These are phyloP conservation scores for Penicillium decumbens DNA, from an alignment of 2,329 filamentous ascomycete genomes.

Conservation along the genomic window DNA sequence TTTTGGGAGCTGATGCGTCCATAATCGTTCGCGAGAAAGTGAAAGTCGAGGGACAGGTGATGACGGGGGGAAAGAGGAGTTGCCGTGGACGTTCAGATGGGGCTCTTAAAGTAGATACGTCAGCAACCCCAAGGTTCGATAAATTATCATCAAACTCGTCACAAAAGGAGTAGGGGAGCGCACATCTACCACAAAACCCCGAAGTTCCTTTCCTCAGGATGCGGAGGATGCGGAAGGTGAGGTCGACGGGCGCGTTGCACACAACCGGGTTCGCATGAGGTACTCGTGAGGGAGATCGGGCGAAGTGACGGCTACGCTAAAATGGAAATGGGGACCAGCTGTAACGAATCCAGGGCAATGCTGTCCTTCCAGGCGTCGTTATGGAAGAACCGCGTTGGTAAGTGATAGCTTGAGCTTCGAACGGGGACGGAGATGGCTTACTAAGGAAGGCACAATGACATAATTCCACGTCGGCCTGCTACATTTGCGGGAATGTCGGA, in stretches of 20 bases:
- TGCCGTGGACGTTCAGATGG: conserved; percentile 22
- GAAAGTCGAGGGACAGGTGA: conserved; percentile 17
- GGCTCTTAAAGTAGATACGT: conserved; percentile 28
- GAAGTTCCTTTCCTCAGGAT: conserved; percentile 14
- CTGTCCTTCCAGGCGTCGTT: not conserved
- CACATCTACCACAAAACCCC: conserved; percentile 23
- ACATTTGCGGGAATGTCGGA: no score
- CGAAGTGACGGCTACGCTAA: conserved; percentile 3
- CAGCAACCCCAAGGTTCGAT: conserved; percentile 17
- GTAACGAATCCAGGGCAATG: conserved; percentile 9
- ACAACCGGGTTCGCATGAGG: conserved; percentile 28
- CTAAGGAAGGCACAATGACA: conserved; percentile 21
- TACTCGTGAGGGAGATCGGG: conserved; percentile 6
- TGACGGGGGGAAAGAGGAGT: conserved; percentile 18
- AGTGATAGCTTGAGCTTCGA: not conserved
- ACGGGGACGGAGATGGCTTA: no score
- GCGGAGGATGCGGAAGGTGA: conserved; percentile 19
- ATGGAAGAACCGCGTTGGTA: not conserved
- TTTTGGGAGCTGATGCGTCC: conserved; percentile 33
- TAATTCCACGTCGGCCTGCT: conserved; percentile 23
- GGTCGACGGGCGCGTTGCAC: conserved; percentile 24
- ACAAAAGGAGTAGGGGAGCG: not conserved
- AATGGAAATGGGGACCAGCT: conserved; percentile 1
- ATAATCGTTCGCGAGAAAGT: conserved; percentile 27
- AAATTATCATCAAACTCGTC: not conserved